Evolutionary conservation across 2,329 filamentous ascomycete species (phyloP), one percentile per base, ranked within the genome.

Genomic region (Escovopsis sp.): DNA sequence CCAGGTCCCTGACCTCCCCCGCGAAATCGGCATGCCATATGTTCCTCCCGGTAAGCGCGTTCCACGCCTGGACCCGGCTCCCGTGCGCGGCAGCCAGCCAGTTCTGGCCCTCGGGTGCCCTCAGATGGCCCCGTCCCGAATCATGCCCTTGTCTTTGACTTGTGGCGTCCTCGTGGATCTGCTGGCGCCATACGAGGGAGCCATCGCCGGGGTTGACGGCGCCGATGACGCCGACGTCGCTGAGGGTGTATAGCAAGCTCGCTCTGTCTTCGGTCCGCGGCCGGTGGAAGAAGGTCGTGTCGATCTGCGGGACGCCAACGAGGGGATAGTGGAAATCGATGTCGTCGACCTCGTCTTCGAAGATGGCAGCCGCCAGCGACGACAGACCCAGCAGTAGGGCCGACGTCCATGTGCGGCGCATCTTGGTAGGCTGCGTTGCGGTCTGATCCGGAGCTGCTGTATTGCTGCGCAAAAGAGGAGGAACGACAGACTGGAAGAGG

Each of bases 301-400:
- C 76, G 58, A 76, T 69, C 58, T 82, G 81, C 42, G 91, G 87
- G 32, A 84, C 65, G 55, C 91, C 91, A 54, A 98, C 68, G 39
- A 96, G 79, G 49, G 84, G 77, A 66, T 94, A 79, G 64, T 96
- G 89, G 66, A 87, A 96, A 64, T 98, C 91, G 59, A 93, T 76
- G 53, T 85, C 74, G 66, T 80, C 88, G 51, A 93, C 87, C 62
- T 98, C 89, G 57, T 98, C 91, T 51, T 75, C 71, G 66, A 87
- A 94, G 45, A 96, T 77, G 49, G 87, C 84, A 7, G 51, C 52
- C 40, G 74, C 66, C 38, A 65, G 52, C 39, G 62, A 54, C 43
- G 62, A 59, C 37, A 65, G 55, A 49, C 57, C 62, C 50, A 65
- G 52, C 27, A 66, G 53, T 34, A 63, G 52, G 46, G 53, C 53